Conservation (phyloP, 2,329 filamentous ascomycete genomes). For the Pseudocercospora fuligena region DNA sequence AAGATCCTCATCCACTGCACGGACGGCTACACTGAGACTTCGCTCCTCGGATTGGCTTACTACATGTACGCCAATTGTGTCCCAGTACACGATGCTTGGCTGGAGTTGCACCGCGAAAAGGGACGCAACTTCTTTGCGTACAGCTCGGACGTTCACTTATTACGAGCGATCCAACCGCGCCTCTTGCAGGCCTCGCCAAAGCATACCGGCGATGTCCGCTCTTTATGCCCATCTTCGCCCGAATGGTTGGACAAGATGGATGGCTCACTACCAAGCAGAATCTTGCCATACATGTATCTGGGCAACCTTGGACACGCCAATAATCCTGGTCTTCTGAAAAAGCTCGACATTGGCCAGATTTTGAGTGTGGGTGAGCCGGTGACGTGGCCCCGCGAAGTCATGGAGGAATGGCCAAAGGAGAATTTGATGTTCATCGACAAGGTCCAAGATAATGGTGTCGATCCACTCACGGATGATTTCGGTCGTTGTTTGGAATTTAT, state of each 20-base stretch:
- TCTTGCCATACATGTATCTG: slow-evolving; percentile 93
- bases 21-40: slow-evolving; percentile 95
- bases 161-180: slow-evolving; percentile 76
- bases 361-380: slow-evolving; percentile 90
- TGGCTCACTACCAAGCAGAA: slow-evolving; percentile 85
- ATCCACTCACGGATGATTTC: slow-evolving; percentile 86
- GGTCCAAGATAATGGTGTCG: slow-evolving; percentile 96
- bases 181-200: slow-evolving; percentile 73
- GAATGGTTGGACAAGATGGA: slow-evolving; percentile 83
- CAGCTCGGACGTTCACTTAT: slow-evolving; percentile 80
- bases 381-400: slow-evolving; percentile 74
- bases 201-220: slow-evolving; percentile 53
- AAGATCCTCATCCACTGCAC: slow-evolving; percentile 90
- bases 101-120: slow-evolving; percentile 78
- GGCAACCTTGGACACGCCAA: slow-evolving; percentile 94
- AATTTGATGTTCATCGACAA: slow-evolving; percentile 81
- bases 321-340: slow-evolving; percentile 79
- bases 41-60: slow-evolving; percentile 86
- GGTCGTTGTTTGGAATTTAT: slow-evolving; percentile 87
- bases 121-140: slow-evolving; percentile 96
- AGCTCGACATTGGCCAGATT: slow-evolving; percentile 83
- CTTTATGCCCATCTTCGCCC: slow-evolving; percentile 65
- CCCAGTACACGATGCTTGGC: slow-evolving; percentile 83
- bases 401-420: slow-evolving; percentile 72
- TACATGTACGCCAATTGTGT: slow-evolving; percentile 88